Conservation (phyloP, 495 filamentous ascomycete species). For the Trichoderma virens region DNA sequence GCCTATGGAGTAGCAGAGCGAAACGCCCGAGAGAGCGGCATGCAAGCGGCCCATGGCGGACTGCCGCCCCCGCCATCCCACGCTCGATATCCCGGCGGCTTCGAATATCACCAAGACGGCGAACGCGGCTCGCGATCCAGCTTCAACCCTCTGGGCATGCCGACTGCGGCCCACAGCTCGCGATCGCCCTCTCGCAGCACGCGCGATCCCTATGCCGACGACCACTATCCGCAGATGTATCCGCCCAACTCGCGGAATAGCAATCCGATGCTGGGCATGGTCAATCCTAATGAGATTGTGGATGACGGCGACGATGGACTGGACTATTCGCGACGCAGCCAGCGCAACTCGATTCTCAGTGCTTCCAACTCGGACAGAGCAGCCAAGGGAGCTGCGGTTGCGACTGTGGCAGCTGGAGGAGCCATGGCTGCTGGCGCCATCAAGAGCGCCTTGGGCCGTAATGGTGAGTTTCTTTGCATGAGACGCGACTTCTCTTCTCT, state of each 20-base stretch:
- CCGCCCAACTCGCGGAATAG: slow-evolving; percentile 49
- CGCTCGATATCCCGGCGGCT: neutral
- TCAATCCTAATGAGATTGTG: slow-evolving; percentile 72
- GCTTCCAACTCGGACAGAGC: slow-evolving; percentile 32
- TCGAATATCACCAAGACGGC: neutral
- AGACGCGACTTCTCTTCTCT: neutral
- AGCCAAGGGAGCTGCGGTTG: slow-evolving; percentile 27
- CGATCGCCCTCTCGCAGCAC: slow-evolving; percentile 9
- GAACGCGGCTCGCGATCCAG: slow-evolving; percentile 18
- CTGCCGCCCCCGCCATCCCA: slow-evolving; percentile 7
- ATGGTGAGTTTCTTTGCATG: neutral
- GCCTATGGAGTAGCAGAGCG: slow-evolving; percentile 66
- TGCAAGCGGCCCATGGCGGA: slow-evolving; percentile 53
- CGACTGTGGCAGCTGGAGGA: slow-evolving; percentile 40
- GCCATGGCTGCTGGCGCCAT: slow-evolving; percentile 15
- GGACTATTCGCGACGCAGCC: slow-evolving; percentile 33
- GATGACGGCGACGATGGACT: slow-evolving; percentile 85
- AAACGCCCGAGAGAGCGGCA: slow-evolving; percentile 63
- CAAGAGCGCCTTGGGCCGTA: neutral
- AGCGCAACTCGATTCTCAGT: slow-evolving; percentile 47
- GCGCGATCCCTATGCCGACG: slow-evolving; percentile 27
- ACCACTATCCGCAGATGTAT: slow-evolving; percentile 34
- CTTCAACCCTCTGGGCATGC: slow-evolving; percentile 16
- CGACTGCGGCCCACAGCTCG: slow-evolving; percentile 11
- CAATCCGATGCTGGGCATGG: slow-evolving; percentile 45